phyloP scores from a whole-genome alignment of 352 stramenopile species.

The Phytophthora europaea region DNA sequence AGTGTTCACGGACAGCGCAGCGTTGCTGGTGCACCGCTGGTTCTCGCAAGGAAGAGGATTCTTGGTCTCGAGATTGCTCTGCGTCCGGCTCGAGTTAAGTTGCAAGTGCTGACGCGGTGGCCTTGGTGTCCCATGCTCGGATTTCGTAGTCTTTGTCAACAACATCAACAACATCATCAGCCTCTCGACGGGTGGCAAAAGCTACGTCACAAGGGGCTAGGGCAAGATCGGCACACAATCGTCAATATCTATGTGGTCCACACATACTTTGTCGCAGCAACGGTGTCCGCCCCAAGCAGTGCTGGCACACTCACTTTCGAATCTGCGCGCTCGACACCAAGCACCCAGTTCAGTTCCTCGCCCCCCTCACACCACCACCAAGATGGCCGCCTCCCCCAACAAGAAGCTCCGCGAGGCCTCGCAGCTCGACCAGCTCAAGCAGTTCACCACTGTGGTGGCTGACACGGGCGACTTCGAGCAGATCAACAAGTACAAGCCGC shows the following conservation, averaged over 20 bases:
- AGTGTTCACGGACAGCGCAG: neutral
- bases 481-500: conserved; percentile 93
- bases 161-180: conserved; percentile 30
- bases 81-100: neutral
- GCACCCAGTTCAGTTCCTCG: conserved; percentile 13
- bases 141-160: conserved; percentile 38
- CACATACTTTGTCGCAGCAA: conserved; percentile 32
- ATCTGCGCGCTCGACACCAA: conserved; percentile 64
- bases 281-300: conserved; percentile 8
- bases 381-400: conserved; percentile 68
- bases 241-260: conserved; percentile 24
- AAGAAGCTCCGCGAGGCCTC: conserved; percentile 83
- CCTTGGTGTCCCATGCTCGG: conserved; percentile 23
- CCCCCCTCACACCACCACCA: conserved; percentile 5
- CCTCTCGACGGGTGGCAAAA: neutral
- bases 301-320: conserved; percentile 74
- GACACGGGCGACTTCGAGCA: conserved; percentile 97
- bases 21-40: neutral
- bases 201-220: neutral
- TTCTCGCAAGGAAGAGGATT: neutral
- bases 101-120: conserved; percentile 6
- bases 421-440: conserved; percentile 96
- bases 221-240: conserved; percentile 22
- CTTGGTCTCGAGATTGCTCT: neutral
- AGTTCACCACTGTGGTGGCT: conserved; percentile 97